Percentiles rank a stretch among this genome's conserved stretches.
Evolutionary conservation across 73 alveolate species (phyloP).

Genomic region (Diophrys appendiculata): DNA sequence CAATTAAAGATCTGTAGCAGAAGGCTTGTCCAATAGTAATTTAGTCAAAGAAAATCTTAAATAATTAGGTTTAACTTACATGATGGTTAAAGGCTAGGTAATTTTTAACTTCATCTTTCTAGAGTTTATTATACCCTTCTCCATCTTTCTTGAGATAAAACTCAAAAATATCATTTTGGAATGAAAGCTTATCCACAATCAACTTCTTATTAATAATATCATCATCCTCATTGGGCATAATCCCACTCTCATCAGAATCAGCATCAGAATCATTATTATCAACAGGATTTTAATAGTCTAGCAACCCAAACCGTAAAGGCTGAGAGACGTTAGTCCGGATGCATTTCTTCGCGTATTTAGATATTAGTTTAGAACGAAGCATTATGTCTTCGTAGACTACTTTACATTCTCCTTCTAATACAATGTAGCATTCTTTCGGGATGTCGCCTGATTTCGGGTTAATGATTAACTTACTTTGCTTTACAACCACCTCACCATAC

Average conservation of each 20-base stretch:
- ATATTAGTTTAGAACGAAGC: conserved; percentile 3
- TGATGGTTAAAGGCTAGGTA: background rate
- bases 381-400: conserved; percentile 27
- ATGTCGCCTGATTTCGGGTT: background rate
- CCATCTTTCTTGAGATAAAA: background rate
- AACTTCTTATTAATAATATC: background rate
- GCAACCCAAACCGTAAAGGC: background rate
- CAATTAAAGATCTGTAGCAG: background rate
- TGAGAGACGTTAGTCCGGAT: background rate
- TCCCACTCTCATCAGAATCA: background rate
- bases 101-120: background rate
- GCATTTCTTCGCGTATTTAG: conserved; percentile 42
- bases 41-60: too few species aligned
- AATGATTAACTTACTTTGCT: conserved; percentile 21
- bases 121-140: background rate
- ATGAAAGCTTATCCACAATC: background rate
- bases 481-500: conserved; percentile 34
- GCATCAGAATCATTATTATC: background rate
- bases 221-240: background rate
- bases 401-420: conserved; percentile 51
- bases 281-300: background rate
- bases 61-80: background rate
- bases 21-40: background rate
- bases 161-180: background rate
- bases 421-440: conserved; percentile 45